Percentiles rank a stretch among this genome's conserved stretches.
These are phyloP conservation scores for slime mould (Dictyostelium discoideum) DNA, from an alignment of 78 protist species.

Conservation along the genomic window dicty_2.7 NC_007089.4:6061001-6061500, in stretches of 20 bases:
- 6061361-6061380: conserved; percentile 61
- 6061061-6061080: too few relatives aligned
- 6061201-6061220: neutral
- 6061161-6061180: neutral
- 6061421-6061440: conserved; percentile 37
- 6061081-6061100: too few relatives aligned
- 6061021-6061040: too few relatives aligned
- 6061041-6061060: too few relatives aligned
- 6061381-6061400: conserved; percentile 32
- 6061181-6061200: conserved; percentile 48
- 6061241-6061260: conserved; percentile 68
- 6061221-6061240: neutral
- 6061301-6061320: conserved; percentile 41
- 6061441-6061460: conserved; percentile 59
- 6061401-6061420: conserved; percentile 43
- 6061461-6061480: conserved; percentile 55
- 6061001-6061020: too few relatives aligned
- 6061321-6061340: conserved; percentile 34
- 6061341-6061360: conserved; percentile 22
- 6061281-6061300: conserved; percentile 56
- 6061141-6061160: neutral
- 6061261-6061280: conserved; percentile 76
- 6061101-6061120: too few relatives aligned
- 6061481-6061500: conserved; percentile 75
- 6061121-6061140: too few relatives aligned